Evolutionary conservation across 176 grass and related monocot species (phyloP).

Genomic region (bread wheat (Triticum aestivum)): IWGSC_CS_RefSeq_v2.1 NC_057800.1:72686921-72687420

Average conservation of each 20-base stretch:
- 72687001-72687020: slow-evolving; percentile 41
- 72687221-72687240: slow-evolving; percentile 95
- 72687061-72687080: slow-evolving; percentile 8
- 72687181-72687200: slow-evolving; percentile 71
- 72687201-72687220: slow-evolving; percentile 93
- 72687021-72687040: slow-evolving; percentile 6
- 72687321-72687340: slow-evolving; percentile 34
- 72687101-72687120: slow-evolving; percentile 99
- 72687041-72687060: slow-evolving; percentile 20
- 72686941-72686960: slow-evolving; percentile 37
- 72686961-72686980: slow-evolving; percentile 42
- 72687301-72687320: slow-evolving; percentile 24
- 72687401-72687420: slow-evolving; percentile 55
- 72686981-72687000: slow-evolving; percentile 36
- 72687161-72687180: slow-evolving; percentile 95
- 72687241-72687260: slow-evolving; percentile 96
- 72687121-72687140: slow-evolving; percentile 97
- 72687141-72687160: slow-evolving; percentile 95
- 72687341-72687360: neutral
- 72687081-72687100: slow-evolving; percentile 56
- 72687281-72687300: slow-evolving; percentile 30
- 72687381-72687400: neutral
- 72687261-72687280: slow-evolving; percentile 84
- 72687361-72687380: slow-evolving; percentile 11
- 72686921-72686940: slow-evolving; percentile 31